Evolutionary conservation across 257 asterid species (phyloP).

Genomic region (Gynochthodes officinalis): DNA sequence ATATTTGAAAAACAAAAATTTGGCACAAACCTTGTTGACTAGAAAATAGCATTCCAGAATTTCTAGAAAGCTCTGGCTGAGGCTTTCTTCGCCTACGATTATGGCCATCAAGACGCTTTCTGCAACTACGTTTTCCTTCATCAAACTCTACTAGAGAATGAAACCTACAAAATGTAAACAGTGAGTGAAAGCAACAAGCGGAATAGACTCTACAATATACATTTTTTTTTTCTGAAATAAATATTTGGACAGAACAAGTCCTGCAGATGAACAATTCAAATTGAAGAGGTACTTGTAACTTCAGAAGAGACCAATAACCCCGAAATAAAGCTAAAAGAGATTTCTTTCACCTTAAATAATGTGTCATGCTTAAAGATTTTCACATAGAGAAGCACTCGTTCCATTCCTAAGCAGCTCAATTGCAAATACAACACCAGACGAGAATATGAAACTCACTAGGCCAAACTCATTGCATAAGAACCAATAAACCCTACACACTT

Average conservation of each 20-base stretch:
- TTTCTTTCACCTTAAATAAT: not conserved
- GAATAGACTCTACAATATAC: not conserved
- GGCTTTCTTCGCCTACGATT: conserved; percentile 90
- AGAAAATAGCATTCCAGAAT: conserved; percentile 39
- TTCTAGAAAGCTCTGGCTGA: conserved; percentile 52
- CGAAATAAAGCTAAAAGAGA: not conserved
- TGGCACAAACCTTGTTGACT: conserved; percentile 31
- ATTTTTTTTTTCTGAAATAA: not conserved
- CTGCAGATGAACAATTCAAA: not conserved
- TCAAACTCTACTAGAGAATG: conserved; percentile 85
- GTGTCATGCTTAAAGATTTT: not conserved
- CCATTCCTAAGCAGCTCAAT: not conserved
- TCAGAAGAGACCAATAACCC: not conserved
- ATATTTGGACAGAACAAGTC: not conserved
- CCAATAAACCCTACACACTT: not conserved
- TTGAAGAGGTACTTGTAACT: not conserved
- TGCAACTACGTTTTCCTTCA: conserved; percentile 87
- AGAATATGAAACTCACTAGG: not conserved
- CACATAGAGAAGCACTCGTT: not conserved
- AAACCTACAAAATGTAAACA: conserved; percentile 44
- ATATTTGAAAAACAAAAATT: not conserved
- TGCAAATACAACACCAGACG: not conserved
- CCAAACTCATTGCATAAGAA: not conserved
- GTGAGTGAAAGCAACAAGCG: not conserved
- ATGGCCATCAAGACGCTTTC: conserved; percentile 91